Percentiles rank a stretch among this genome's conserved stretches.
Conservation (phyloP, 164 flowering plant species). For the Kingdonia uniflora region DNA sequence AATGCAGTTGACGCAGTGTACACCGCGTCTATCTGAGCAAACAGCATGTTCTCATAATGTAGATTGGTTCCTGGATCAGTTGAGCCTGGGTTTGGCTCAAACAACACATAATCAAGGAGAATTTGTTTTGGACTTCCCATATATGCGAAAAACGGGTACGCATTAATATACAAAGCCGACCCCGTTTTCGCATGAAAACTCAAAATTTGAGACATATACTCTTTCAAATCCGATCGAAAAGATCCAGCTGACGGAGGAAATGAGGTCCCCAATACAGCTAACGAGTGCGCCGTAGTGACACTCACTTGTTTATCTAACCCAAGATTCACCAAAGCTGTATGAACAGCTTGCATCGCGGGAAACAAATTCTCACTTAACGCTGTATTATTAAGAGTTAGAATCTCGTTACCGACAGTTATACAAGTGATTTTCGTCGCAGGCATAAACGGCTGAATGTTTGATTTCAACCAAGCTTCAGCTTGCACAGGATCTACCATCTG, state of each 20-base stretch:
- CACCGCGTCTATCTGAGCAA: conserved; percentile 40
- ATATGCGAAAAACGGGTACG: conserved; percentile 28
- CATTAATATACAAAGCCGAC: conserved; percentile 22
- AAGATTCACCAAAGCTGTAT: conserved; percentile 14
- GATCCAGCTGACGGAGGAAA: conserved; percentile 25
- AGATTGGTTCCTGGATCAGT: conserved; percentile 22
- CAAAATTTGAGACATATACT: conserved; percentile 14
- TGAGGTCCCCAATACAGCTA: conserved; percentile 19
- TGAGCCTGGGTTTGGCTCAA: conserved; percentile 21
- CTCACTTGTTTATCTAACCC: conserved; percentile 19
- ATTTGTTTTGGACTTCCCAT: conserved; percentile 26
- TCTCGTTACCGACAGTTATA: conserved; percentile 44
- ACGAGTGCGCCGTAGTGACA: conserved; percentile 24
- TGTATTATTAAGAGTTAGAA: conserved; percentile 15
- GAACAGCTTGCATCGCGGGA: conserved; percentile 26
- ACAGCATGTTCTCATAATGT: conserved; percentile 39
- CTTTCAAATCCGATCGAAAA: conserved; percentile 17
- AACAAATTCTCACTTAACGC: conserved; percentile 16
- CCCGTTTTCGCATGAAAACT: conserved; percentile 20
- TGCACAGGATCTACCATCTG: conserved; percentile 20
- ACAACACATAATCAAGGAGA: conserved; percentile 30
- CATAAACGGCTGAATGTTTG: conserved; percentile 26
- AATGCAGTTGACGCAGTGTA: conserved; percentile 22
- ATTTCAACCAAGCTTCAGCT: conserved; percentile 34
- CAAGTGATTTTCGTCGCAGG: conserved; percentile 40